Evolutionary conservation across 2,329 filamentous ascomycete species (phyloP).

Genomic region (Neophaeococcomyces mojaviensis): DNA sequence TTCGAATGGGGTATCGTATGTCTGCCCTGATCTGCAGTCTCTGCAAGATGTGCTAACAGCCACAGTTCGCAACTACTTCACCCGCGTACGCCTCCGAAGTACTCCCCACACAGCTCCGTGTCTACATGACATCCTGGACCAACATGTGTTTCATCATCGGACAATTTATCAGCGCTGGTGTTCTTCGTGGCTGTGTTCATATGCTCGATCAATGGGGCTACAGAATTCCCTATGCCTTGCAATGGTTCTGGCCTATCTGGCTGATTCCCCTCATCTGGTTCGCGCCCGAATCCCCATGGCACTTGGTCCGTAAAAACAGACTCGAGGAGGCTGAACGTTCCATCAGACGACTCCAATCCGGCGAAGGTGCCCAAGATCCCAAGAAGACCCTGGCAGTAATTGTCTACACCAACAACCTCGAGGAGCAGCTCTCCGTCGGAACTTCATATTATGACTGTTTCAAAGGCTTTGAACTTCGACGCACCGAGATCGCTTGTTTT

Average conservation of each 20-base stretch:
- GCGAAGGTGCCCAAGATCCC: conserved; percentile 8
- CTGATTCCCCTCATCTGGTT: conserved; percentile 18
- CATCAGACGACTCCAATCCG: conserved; percentile 13
- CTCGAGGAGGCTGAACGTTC: conserved; percentile 16
- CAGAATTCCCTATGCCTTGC: conserved; percentile 20
- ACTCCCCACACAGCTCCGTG: conserved; percentile 51
- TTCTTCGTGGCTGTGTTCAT: conserved; percentile 13
- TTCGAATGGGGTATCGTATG: conserved; percentile 25
- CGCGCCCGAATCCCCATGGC: conserved; percentile 17
- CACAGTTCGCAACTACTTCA: conserved; percentile 27
- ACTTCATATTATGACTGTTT: conserved; percentile 72
- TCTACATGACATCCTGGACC: conserved; percentile 51
- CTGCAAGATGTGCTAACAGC: conserved; percentile 25
- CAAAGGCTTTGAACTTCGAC: conserved; percentile 65
- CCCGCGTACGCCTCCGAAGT: conserved; percentile 63
- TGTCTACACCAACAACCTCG: conserved; percentile 31
- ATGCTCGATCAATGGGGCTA: conserved; percentile 11
- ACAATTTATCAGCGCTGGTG: conserved; percentile 43
- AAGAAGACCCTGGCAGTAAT: conserved; percentile 30
- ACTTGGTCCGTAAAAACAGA: conserved; percentile 13
- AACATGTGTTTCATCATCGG: conserved; percentile 58
- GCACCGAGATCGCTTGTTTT: conserved; percentile 64
- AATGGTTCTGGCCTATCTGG: conserved; percentile 20
- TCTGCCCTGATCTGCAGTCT: conserved; percentile 33
- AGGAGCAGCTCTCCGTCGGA: conserved; percentile 13